Conservation (phyloP, 192 early-diverging fungal species). For the Coemansia sp. region DNA sequence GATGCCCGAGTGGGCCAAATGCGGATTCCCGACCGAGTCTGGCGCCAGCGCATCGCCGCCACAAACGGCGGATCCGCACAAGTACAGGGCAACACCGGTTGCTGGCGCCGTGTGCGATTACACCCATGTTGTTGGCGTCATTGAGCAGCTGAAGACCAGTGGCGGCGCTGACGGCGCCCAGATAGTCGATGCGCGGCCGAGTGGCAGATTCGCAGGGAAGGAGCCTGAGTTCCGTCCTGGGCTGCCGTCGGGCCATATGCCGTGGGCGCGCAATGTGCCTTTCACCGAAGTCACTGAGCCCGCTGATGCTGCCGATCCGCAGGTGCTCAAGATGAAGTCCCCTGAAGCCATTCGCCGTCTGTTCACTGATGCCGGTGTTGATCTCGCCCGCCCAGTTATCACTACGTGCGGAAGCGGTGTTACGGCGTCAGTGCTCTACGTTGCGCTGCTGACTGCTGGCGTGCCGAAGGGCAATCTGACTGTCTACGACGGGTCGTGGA, state of each 20-base stretch:
- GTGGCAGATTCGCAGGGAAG: conserved; percentile 58
- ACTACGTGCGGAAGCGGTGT: conserved; percentile 87
- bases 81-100: conserved; percentile 25
- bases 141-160: conserved; percentile 40
- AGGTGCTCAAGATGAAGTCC: conserved; percentile 41
- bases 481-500: conserved; percentile 91
- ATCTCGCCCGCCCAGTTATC: conserved; percentile 70
- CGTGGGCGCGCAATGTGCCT: conserved; percentile 74
- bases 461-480: conserved; percentile 57
- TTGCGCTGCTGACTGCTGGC: conserved; percentile 75
- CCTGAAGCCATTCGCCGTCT: conserved; percentile 60
- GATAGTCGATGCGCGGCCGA: conserved; percentile 74
- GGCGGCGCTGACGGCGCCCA: conserved; percentile 30
- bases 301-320: conserved; percentile 17
- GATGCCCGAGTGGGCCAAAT: conserved; percentile 72
- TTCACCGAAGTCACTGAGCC: conserved; percentile 61
- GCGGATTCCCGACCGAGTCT: conserved; percentile 24
- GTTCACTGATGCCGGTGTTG: conserved; percentile 63
- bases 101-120: conserved; percentile 59
- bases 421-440: conserved; percentile 78
- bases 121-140: conserved; percentile 59
- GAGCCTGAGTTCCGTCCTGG: conserved; percentile 79
- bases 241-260: conserved; percentile 81
- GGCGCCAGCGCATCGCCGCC: conserved; percentile 6
- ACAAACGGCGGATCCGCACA: not conserved